Base-by-base conservation (phyloP, 1,284 basidiomycete genomes). In the Neonothopanus nambi region DNA sequence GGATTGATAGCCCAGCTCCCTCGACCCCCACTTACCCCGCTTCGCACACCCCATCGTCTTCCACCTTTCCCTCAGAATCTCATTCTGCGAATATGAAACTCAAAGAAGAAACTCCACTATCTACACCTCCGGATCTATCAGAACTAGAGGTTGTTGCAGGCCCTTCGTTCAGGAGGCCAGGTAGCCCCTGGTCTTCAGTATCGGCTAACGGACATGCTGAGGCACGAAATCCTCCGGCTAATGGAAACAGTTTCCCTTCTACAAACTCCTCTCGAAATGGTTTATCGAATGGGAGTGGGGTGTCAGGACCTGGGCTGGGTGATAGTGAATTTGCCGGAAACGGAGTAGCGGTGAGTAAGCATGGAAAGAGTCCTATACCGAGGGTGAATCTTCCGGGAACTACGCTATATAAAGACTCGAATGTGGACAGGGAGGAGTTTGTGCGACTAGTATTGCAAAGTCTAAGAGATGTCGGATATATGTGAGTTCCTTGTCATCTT, bases 371-470 rank as follows among this genome's bases (percentile, higher is more conserved):
- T 23, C 64, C 71, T 21, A 66, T 88, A 57, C 67, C 82, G 26
- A 79, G 74, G 61, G 84, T 91, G 41, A 75, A 76, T 46, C 76
- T 90, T 35, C 85, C 85, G 18, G 88, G 89, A 24, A 82, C 83
- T 42, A 78, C 79, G 40, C 74, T 92, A 36, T 91, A 89, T 62
- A 82, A 89, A 48, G 87, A 88, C 67, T 86, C 87, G 58, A 75
- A 77, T 58, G 78, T 97, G 52, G 86, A 95, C 71, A 80, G 93
- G 60, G 89, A 95, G 69, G 95, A 99, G 73, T 90, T 95, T 61
- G 87, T 98, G 48, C 80, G 96, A 62, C 74, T 99, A 44, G 86
- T 95, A 41, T 79, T 98, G 58, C 96, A 99, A 70, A 91, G 89
- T 56, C 72, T 99, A 60, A 78, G 89, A 59, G 96, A 99, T 70